Conservation (phyloP, 495 filamentous ascomycete genomes). For the Talaromyces nanjingensis region DNA sequence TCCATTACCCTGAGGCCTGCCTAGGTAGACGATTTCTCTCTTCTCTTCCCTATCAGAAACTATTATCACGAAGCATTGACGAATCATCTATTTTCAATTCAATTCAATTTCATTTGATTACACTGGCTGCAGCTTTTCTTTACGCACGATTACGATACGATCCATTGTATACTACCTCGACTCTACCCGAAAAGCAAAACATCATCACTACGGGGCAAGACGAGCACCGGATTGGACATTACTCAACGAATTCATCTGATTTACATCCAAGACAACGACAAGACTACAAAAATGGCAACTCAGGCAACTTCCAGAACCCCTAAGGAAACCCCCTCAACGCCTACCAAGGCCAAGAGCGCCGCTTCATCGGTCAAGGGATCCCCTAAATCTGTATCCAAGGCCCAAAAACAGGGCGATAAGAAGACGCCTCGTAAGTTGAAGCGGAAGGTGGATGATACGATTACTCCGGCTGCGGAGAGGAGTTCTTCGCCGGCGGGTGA, state of each 20-base stretch:
- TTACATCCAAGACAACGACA: not conserved
- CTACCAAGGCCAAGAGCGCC: slow-evolving; percentile 1
- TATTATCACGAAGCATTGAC: slow-evolving; percentile 6
- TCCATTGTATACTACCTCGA: not conserved
- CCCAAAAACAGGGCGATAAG: not conserved
- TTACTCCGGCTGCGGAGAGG: slow-evolving; percentile 1
- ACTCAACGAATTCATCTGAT: not conserved
- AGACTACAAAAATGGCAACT: not conserved
- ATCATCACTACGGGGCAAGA: not conserved
- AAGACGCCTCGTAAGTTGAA: slow-evolving; percentile 8
- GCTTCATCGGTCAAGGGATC: slow-evolving; percentile 6
- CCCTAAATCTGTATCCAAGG: not conserved
- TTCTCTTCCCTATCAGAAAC: not conserved
- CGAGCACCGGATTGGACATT: not conserved
- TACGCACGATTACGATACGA: not conserved
- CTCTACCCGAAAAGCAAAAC: not conserved
- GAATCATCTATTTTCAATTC: slow-evolving; percentile 4
- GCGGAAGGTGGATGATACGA: slow-evolving; percentile 7
- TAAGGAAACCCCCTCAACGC: slow-evolving; percentile 2
- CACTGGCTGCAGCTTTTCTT: slow-evolving; percentile 1
- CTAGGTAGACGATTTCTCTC: too few species aligned
- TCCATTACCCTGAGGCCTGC: too few species aligned
- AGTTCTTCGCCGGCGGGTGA: not conserved
- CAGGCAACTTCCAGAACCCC: slow-evolving; percentile 3
- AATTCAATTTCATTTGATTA: not conserved